Conservation (phyloP, 257 asterid genomes). For the Solanum tarijense region DNA sequence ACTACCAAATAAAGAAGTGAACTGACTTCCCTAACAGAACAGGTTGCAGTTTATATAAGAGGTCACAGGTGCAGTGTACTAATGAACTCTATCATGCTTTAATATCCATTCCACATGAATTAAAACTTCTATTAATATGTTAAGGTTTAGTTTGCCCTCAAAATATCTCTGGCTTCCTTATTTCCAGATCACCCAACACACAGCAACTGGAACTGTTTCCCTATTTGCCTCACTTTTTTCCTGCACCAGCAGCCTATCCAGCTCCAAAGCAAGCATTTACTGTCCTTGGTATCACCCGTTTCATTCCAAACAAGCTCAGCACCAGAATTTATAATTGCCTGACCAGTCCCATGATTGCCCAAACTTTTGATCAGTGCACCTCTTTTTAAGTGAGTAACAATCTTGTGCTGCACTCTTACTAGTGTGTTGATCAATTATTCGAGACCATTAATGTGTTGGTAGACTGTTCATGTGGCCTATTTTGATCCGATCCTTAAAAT, state of each 20-base stretch:
- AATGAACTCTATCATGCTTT: background rate
- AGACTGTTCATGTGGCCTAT: background rate
- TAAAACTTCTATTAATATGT: background rate
- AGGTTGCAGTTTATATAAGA: background rate
- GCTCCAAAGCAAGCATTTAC: background rate
- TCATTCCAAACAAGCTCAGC: background rate
- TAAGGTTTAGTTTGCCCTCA: background rate
- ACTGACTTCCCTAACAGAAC: background rate
- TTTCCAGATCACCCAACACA: background rate
- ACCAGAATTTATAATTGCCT: background rate
- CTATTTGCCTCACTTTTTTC: background rate
- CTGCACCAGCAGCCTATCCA: background rate
- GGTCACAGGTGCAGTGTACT: background rate
- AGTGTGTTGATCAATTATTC: background rate
- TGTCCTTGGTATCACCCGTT: background rate
- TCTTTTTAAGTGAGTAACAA: background rate
- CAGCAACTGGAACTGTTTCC: background rate
- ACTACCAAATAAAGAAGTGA: background rate
- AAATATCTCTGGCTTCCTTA: background rate
- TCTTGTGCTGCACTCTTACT: background rate
- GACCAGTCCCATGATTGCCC: background rate
- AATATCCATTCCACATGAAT: background rate
- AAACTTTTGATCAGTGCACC: background rate
- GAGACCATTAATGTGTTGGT: background rate
- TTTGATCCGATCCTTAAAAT: background rate